Percentiles rank a stretch among this genome's conserved stretches.
Conservation (phyloP, 257 asterid species). For the Solanum verrucosum region DNA sequence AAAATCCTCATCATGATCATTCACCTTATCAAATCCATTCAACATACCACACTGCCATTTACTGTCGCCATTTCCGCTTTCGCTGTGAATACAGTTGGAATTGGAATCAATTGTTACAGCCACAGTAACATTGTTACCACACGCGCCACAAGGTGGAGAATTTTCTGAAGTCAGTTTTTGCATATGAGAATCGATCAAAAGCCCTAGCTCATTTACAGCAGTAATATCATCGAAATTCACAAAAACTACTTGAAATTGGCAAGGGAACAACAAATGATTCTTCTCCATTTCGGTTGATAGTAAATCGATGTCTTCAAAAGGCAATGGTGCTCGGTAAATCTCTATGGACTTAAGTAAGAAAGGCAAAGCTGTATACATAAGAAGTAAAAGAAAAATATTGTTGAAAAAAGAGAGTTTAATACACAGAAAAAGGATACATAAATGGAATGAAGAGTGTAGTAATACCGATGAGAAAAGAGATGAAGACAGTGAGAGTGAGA, state of each 20-base stretch:
- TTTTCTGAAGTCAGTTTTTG: conserved; percentile 27
- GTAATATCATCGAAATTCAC: conserved; percentile 19
- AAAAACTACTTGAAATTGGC: conserved; percentile 61
- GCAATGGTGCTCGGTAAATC: conserved; percentile 86
- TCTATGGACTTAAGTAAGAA: conserved; percentile 66
- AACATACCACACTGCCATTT: conserved; percentile 59
- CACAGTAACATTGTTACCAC: conserved; percentile 38
- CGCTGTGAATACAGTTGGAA: conserved; percentile 28
- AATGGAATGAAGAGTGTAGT: neutral
- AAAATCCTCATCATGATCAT: conserved; percentile 31
- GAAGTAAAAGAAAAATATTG: neutral
- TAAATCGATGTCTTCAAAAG: conserved; percentile 72
- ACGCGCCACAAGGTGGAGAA: conserved; percentile 47
- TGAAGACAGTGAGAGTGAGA: conserved; percentile 61
- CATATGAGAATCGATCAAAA: conserved; percentile 38
- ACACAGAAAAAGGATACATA: neutral
- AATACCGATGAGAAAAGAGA: conserved; percentile 68
- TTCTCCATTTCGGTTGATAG: conserved; percentile 57
- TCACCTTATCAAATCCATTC: conserved; percentile 21
- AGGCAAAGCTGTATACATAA: conserved; percentile 47
- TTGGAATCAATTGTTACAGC: conserved; percentile 47
- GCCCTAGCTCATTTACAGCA: conserved; percentile 36
- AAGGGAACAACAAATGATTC: conserved; percentile 50
- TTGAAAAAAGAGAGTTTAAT: neutral
- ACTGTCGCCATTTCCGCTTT: neutral